Base-by-base conservation (phyloP, 371 early-diverging fungal species). In the Mucor velutinosus region DNA sequence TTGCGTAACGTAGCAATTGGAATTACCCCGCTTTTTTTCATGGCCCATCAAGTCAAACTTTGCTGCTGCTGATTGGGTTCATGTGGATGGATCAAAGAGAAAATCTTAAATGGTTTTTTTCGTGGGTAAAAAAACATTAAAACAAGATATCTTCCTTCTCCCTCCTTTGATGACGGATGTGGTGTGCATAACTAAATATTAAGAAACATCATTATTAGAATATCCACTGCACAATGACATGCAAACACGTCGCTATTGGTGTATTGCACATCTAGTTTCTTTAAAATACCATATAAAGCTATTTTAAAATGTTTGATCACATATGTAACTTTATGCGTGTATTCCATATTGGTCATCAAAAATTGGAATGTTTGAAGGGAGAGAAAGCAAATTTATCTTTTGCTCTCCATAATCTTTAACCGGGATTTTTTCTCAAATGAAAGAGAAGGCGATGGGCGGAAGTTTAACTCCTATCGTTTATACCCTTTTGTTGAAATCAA, bases 11-110 rank as follows among this genome's bases (percentile, higher is more conserved):
- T 51, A 32, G 21, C 21, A 43, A 14, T 8, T 29, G 17, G 55
- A 12, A 39, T 64, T 62, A 67, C 67, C 62, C 62, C 62, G 61
- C 67, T 67, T 61, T 61, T 67, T 67, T 67, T 61, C 67, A 67
- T 61, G 67, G 67, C 62, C 61, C 62, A 67, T 67, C 51, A 17
- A 57, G 41, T 23, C 21, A 47, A 47, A 47, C 47, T 19, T 21
- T 11, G 47, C 21, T 47, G 21, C 11, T 58, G 33, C 29, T 64
- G 57, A 64, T 64, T 59, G 33, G 66, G 23, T 53, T 49, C 32
- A 43, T 39, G 49, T 65, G 47, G 49, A 65, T 35, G 27, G 47
- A 32, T 25, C 23, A 25, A 15, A 30, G 25, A n/a, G n/a, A 59
- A 65, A 58, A 49, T 17, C 35, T 58, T 51, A 66, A 66, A 51